Conservation (phyloP, 805 yeast genomes). For the Candida hungchunana region DNA sequence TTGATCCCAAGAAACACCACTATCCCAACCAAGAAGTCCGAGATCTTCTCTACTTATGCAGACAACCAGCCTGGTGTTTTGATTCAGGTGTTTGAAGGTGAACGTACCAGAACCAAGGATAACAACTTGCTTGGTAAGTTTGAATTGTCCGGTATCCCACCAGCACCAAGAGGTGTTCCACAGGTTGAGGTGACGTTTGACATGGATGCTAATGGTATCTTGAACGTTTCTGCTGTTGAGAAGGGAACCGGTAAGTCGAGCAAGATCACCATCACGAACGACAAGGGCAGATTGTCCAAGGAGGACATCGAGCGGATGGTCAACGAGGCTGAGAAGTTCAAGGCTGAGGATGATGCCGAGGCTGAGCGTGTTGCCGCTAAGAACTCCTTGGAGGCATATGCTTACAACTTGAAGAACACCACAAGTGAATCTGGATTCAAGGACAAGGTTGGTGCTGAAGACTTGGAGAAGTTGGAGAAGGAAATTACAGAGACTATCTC, state of each 20-base stretch:
- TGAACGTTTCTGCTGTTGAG: conserved; percentile 95
- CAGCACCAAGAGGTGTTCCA: conserved; percentile 99
- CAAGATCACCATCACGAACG: conserved; percentile 97
- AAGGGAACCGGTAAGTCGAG: conserved; percentile 98
- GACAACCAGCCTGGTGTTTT: conserved; percentile 84
- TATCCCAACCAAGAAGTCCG: conserved; percentile 69
- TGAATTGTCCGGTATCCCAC: conserved; percentile 95
- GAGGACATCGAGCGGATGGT: conserved; percentile 99
- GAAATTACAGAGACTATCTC: conserved; percentile 80
- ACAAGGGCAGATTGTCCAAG: conserved; percentile 97
- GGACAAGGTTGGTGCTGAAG: conserved; percentile 74
- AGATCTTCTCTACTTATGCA: conserved; percentile 75
- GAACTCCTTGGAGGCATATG: conserved; percentile 95
- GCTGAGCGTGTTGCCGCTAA: conserved; percentile 88
- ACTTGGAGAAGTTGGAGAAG: conserved; percentile 69
- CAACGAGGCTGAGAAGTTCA: conserved; percentile 94
- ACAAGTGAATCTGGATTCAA: conserved; percentile 66
- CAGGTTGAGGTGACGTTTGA: conserved; percentile 97
- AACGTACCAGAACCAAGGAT: conserved; percentile 82
- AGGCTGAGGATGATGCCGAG: conserved; percentile 95
- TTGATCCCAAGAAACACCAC: conserved; percentile 73
- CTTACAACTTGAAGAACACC: conserved; percentile 88
- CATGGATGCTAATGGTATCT: conserved; percentile 95
- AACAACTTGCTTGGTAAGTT: conserved; percentile 97
- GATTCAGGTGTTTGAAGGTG: conserved; percentile 77